Evolutionary conservation across 371 early-diverging fungal species (phyloP).

Genomic region (Umbelopsis sp.): DNA sequence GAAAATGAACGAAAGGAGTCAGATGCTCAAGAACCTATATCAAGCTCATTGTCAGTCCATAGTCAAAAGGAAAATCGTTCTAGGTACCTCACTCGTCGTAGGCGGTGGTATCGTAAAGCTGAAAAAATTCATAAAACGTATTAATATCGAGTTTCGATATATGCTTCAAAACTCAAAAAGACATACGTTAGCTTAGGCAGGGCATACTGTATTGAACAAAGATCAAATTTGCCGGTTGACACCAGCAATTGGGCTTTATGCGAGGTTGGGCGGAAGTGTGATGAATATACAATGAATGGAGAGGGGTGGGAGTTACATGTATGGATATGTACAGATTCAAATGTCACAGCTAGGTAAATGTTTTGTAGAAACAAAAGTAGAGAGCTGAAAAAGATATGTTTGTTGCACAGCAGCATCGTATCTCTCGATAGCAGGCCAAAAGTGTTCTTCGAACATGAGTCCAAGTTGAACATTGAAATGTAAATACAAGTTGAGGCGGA

Average conservation of each 20-base stretch:
- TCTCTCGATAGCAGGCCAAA: too few species aligned
- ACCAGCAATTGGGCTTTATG: not conserved
- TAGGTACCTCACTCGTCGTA: constrained; percentile 24
- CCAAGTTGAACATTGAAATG: not conserved
- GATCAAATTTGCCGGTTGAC: not conserved
- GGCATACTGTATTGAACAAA: not conserved
- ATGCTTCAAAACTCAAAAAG: not conserved
- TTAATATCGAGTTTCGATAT: not conserved
- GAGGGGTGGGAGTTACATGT: constrained; percentile 4
- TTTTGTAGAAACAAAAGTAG: too few species aligned
- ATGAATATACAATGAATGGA: constrained; percentile 19
- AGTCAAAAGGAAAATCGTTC: constrained; percentile 17
- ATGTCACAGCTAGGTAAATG: not conserved
- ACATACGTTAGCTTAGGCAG: not conserved
- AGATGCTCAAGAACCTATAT: constrained; percentile 7
- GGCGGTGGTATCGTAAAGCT: constrained; percentile 30
- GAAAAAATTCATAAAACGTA: constrained; percentile 22
- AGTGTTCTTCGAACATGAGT: not conserved
- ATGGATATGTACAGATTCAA: constrained; percentile 8
- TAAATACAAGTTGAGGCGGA: not conserved
- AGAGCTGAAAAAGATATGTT: too few species aligned
- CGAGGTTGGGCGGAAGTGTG: not conserved
- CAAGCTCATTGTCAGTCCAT: constrained; percentile 18
- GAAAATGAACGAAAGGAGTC: constrained; percentile 20
- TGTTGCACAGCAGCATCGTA: too few species aligned